These are phyloP conservation scores for Epichloe bromicola DNA, from an alignment of 2,329 filamentous ascomycete species.

Conservation along the genomic window DNA sequence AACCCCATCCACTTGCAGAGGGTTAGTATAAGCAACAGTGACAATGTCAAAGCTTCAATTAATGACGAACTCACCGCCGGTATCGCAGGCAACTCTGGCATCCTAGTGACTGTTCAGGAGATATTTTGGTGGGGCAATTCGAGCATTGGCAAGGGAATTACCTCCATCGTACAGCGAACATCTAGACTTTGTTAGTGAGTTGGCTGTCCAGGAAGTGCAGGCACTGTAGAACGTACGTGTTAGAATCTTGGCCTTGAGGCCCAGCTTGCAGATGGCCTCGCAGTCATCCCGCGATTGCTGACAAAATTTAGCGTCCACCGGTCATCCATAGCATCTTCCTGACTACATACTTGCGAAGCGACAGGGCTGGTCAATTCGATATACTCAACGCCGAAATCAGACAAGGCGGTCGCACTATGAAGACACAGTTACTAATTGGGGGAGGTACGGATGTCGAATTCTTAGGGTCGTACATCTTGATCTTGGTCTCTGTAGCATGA, in stretches of 20 bases:
- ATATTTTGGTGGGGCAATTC: background rate
- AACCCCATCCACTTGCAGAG: conserved; percentile 37
- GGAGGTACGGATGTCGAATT: background rate
- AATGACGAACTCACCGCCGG: background rate
- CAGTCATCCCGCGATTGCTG: conserved; percentile 79
- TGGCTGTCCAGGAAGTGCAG: too few species aligned
- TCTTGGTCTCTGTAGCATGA: conserved; percentile 14
- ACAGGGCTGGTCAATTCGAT: conserved; percentile 71
- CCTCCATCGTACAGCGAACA: conserved; percentile 13
- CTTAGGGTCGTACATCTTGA: conserved; percentile 38
- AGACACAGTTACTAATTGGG: background rate
- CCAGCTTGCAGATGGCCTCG: conserved; percentile 86
- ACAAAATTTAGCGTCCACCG: conserved; percentile 25
- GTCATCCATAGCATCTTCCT: background rate
- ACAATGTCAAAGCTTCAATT: background rate
- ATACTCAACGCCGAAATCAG: conserved; percentile 13
- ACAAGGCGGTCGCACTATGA: conserved; percentile 6
- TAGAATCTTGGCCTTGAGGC: conserved; percentile 47
- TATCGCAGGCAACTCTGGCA: conserved; percentile 2
- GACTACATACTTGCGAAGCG: conserved; percentile 25
- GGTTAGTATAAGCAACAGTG: background rate
- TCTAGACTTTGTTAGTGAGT: background rate
- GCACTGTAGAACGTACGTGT: conserved; percentile 11
- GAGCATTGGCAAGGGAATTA: background rate
- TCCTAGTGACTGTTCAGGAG: background rate